Conservation (phyloP, 148 eudicot species). For the Camellia granthamiana region DNA sequence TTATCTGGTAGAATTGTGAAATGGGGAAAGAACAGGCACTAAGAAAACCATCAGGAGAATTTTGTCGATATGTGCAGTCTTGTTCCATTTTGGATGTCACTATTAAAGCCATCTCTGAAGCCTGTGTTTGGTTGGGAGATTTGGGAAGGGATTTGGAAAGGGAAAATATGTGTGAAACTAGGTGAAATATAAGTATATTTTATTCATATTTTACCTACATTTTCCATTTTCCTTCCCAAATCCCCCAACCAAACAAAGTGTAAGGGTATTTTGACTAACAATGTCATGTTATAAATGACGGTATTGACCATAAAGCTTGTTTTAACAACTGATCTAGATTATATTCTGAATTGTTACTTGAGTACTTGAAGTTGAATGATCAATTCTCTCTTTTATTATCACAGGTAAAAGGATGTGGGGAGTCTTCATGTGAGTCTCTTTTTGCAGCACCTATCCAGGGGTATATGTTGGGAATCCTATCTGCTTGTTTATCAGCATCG, state of each 20-base stretch:
- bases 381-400: neutral
- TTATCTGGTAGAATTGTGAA: neutral
- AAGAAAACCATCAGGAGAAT: neutral
- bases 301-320: neutral
- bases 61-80: neutral
- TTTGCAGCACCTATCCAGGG: slow-evolving; percentile 94
- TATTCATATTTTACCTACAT: too few relatives aligned
- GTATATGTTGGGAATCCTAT: slow-evolving; percentile 78
- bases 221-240: too few relatives aligned
- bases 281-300: neutral
- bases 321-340: neutral
- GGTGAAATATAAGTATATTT: too few relatives aligned
- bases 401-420: slow-evolving; percentile 94
- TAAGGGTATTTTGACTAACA: neutral
- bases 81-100: neutral
- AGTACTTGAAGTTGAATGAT: neutral
- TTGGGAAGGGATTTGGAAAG: too few relatives aligned
- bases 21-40: neutral
- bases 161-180: too few relatives aligned
- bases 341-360: neutral
- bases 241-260: too few relatives aligned
- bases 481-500: slow-evolving; percentile 91
- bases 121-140: neutral
- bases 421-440: slow-evolving; percentile 76
- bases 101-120: neutral